Percentiles rank a stretch among this genome's conserved stretches.
These are phyloP conservation scores for Telopea speciosissima DNA, from an alignment of 177 flowering plant genomes.

Conservation along the genomic window DNA sequence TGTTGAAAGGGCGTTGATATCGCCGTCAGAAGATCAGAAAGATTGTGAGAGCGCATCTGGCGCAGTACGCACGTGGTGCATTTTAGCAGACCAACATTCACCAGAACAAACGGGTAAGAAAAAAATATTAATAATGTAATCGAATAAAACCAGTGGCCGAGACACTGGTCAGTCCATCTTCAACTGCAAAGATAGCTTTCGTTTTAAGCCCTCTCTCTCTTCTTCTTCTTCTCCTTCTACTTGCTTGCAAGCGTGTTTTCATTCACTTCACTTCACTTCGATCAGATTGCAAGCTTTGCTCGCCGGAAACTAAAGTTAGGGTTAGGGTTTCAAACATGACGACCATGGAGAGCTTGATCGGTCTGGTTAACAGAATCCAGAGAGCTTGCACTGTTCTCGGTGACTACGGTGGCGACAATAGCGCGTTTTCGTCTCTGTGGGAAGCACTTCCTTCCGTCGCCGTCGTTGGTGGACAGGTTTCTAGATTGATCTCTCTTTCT, in stretches of 20 bases:
- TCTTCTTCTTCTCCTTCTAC: background rate
- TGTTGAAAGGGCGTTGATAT: too few species aligned
- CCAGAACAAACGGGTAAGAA: background rate
- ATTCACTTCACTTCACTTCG: background rate
- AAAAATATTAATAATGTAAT: background rate
- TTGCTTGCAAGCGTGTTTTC: background rate
- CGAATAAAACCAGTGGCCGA: too few species aligned
- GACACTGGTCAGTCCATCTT: too few species aligned
- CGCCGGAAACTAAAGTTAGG: background rate
- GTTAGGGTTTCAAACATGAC: conserved; percentile 19
- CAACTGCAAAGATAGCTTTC: background rate
- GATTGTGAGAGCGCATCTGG: too few species aligned
- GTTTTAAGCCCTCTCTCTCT: conserved; percentile 3
- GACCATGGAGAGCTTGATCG: conserved; percentile 58
- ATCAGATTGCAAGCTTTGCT: background rate
- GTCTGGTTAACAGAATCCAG: conserved; percentile 47
- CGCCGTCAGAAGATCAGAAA: too few species aligned
- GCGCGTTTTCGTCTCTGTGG: conserved; percentile 49
- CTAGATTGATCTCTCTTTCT: background rate
- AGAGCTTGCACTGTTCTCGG: conserved; percentile 55
- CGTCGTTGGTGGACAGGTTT: conserved; percentile 66
- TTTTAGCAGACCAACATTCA: background rate
- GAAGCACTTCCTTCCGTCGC: conserved; percentile 57
- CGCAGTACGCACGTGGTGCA: conserved; percentile 3
- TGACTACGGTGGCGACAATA: conserved; percentile 42